Conservation (phyloP, 1,139 yeast genomes). For the Hyphopichia khmerensis region DNA sequence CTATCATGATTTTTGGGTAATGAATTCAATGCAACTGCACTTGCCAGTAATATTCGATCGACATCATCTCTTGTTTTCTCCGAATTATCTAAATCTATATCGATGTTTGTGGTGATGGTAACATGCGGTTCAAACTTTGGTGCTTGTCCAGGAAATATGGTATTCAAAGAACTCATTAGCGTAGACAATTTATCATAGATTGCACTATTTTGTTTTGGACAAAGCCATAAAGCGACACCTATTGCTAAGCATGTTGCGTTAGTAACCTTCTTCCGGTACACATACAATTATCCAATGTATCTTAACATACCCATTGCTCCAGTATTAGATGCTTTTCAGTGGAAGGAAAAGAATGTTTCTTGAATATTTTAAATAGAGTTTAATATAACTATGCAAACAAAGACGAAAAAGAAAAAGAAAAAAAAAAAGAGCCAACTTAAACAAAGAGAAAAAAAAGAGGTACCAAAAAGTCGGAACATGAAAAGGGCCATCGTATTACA, state of each 20-base stretch:
- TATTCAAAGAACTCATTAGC: slow-evolving; percentile 62
- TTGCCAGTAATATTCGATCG: slow-evolving; percentile 59
- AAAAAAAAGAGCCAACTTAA: too few relatives aligned
- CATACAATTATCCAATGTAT: background rate
- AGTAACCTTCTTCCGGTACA: slow-evolving; percentile 14
- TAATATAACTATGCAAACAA: background rate
- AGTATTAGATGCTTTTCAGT: background rate
- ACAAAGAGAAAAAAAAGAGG: too few relatives aligned
- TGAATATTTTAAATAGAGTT: too few relatives aligned
- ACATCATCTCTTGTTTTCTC: slow-evolving; percentile 52
- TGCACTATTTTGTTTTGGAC: slow-evolving; percentile 59
- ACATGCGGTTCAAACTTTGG: slow-evolving; percentile 72
- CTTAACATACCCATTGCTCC: slow-evolving; percentile 20
- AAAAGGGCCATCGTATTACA: too few relatives aligned
- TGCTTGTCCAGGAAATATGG: slow-evolving; percentile 70
- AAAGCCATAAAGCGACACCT: slow-evolving; percentile 73
- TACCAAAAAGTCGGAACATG: too few relatives aligned
- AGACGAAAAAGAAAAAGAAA: background rate
- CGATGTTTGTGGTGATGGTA: slow-evolving; percentile 65
- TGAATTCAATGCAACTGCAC: slow-evolving; percentile 61
- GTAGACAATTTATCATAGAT: slow-evolving; percentile 58
- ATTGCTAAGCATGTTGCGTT: slow-evolving; percentile 14
- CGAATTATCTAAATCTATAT: slow-evolving; percentile 36
- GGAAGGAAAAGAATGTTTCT: too few relatives aligned
- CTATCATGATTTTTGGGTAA: slow-evolving; percentile 38